Base-by-base conservation (phyloP, 371 early-diverging fungal genomes). In the Cokeromyces recurvatus region DNA sequence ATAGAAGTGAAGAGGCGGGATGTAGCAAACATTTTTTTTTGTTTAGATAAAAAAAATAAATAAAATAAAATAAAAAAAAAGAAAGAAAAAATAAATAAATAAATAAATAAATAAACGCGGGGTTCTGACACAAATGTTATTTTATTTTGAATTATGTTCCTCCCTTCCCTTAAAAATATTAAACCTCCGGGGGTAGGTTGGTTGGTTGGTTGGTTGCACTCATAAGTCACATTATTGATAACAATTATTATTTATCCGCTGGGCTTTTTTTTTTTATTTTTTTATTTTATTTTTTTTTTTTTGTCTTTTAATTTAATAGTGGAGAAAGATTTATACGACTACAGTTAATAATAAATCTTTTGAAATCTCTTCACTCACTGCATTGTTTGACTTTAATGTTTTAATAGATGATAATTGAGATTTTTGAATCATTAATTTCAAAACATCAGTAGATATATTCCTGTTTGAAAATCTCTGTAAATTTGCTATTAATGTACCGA, bases 1-100 rank as follows among this genome's bases (percentile, higher is more conserved):
- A 71, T 54, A 49, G 70, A 67, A 34, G 59, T 43, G 53, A 66
- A 55, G 49, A 62, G 50, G 68, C 74, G 79, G 54, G 70, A 58
- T 40, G 71, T 64, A 53, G 67, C 74, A 51, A 74, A 69, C 74
- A 74, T 72, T 39, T 48, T 73, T 51, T 22, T 15, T 50, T 39
- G 25, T 46, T 43, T 46, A 57, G 38, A 50, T 32, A 46, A 38
- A 62, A 53, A 50, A 43, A 34, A 41, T 43, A 38, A 48, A 22
- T 17, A 44, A 48, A 46, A 55, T 39, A 32, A 49, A 47, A 38
- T n/a, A n/a, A n/a, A n/a, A n/a, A n/a, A n/a, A n/a, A n/a, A n/a
- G n/a, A n/a, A n/a, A n/a, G n/a, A n/a, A n/a, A n/a, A n/a, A n/a
- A n/a, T n/a, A n/a, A n/a, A n/a, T n/a, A n/a, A n/a, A n/a, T n/a